A percentile compares a stretch with the other conserved stretches of the same genome.
phyloP scores from a whole-genome alignment of 192 early-diverging fungal genomes.

The Backusella circina region DNA sequence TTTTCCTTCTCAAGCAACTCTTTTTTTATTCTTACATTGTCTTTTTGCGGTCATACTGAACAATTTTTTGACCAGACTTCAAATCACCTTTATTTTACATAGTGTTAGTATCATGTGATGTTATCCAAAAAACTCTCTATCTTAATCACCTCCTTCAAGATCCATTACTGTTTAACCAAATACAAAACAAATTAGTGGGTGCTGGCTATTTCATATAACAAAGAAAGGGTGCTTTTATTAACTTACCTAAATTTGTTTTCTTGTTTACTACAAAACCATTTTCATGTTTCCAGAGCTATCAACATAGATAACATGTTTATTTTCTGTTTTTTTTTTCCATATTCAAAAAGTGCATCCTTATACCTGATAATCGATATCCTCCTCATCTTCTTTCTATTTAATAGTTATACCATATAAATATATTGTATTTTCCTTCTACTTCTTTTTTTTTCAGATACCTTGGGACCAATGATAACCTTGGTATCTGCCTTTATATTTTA shows the following conservation, averaged over 20 bases:
- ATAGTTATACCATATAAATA: not conserved
- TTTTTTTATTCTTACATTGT: constrained; percentile 21
- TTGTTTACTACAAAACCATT: constrained; percentile 22
- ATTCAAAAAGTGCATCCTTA: not conserved
- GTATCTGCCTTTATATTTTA: constrained; percentile 1
- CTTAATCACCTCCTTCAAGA: constrained; percentile 13
- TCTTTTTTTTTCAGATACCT: constrained; percentile 5
- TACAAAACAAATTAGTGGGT: not conserved
- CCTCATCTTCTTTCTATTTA: constrained; percentile 9
- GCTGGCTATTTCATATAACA: no score
- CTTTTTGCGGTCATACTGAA: constrained; percentile 25
- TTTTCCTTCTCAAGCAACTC: not conserved
- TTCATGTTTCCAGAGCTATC: constrained; percentile 22
- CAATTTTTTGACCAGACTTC: not conserved
- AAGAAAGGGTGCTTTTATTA: not conserved
- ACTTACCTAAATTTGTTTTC: constrained; percentile 15
- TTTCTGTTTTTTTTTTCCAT: not conserved
- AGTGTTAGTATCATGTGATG: not conserved
- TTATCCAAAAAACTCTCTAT: not conserved
- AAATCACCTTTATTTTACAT: constrained; percentile 12
- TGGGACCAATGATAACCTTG: constrained; percentile 10
- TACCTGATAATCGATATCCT: not conserved
- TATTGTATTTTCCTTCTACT: not conserved
- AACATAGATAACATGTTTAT: not conserved
- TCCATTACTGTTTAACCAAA: constrained; percentile 15